phyloP scores from a whole-genome alignment of 2,329 filamentous ascomycete genomes.

The Trichophyton schoenleinii region DNA sequence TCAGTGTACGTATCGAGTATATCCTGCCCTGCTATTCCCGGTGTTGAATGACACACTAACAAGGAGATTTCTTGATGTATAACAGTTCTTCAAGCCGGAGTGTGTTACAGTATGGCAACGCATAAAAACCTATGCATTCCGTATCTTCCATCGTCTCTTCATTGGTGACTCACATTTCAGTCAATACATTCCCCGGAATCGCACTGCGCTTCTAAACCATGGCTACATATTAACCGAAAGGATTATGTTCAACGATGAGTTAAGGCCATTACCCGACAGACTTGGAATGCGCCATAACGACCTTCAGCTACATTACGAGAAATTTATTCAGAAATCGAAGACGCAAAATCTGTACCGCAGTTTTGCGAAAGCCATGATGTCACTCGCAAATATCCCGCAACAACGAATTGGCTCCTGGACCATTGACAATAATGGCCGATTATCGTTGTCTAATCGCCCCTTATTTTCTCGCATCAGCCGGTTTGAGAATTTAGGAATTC shows the following conservation, averaged over 20 bases:
- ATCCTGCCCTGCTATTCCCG: neutral
- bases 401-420: slow-evolving; percentile 17
- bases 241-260: slow-evolving; percentile 4
- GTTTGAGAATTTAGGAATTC: slow-evolving; percentile 17
- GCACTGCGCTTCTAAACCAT: slow-evolving; percentile 5
- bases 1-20: slow-evolving; percentile 9
- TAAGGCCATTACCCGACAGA: slow-evolving; percentile 7
- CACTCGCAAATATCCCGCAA: slow-evolving; percentile 10
- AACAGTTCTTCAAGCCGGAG: slow-evolving; percentile 10
- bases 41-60: neutral
- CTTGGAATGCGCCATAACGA: slow-evolving; percentile 10
- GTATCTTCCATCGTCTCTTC: slow-evolving; percentile 4
- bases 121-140: slow-evolving; percentile 8
- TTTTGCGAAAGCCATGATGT: slow-evolving; percentile 13
- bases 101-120: slow-evolving; percentile 8
- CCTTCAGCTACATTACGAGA: slow-evolving; percentile 3
- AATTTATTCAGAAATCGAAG: neutral
- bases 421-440: slow-evolving; percentile 14
- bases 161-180: neutral
- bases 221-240: slow-evolving; percentile 13
- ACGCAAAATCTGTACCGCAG: slow-evolving; percentile 13
- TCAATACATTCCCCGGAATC: slow-evolving; percentile 8
- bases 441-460: slow-evolving; percentile 16
- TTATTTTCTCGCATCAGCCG: slow-evolving; percentile 13
- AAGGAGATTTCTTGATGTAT: neutral